Conservation (phyloP, 176 grass and related monocot species). For the Elymus sibiricus region DNA sequence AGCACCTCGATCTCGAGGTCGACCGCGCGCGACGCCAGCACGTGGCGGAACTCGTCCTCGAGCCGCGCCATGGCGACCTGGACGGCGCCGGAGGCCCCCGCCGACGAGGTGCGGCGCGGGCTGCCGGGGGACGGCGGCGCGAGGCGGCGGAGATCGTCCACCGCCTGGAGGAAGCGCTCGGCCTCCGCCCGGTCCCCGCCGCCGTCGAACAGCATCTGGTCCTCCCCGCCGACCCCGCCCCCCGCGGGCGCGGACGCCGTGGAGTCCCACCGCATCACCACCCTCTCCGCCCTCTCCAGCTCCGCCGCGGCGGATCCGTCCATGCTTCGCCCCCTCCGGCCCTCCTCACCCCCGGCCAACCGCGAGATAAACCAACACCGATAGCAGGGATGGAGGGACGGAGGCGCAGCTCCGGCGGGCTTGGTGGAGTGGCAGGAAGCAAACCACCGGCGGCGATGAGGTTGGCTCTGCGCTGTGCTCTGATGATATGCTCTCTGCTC, state of each 20-base stretch:
- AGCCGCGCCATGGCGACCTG: constrained; percentile 73
- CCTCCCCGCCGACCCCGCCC: constrained; percentile 26
- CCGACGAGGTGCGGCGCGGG: constrained; percentile 28
- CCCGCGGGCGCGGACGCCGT: constrained; percentile 26
- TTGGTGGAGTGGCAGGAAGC: background rate
- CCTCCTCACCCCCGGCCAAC: background rate
- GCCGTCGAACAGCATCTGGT: constrained; percentile 49
- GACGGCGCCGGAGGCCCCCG: constrained; percentile 20
- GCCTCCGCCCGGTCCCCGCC: constrained; percentile 39
- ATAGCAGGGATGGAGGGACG: background rate
- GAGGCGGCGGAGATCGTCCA: constrained; percentile 60
- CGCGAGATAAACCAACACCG: background rate
- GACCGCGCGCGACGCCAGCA: constrained; percentile 43
- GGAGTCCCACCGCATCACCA: constrained; percentile 68
- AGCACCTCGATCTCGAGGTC: constrained; percentile 60
- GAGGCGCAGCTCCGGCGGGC: background rate
- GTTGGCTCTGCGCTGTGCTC: background rate
- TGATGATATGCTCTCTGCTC: background rate
- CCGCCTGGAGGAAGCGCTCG: constrained; percentile 57
- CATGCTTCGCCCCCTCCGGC: constrained; percentile 29
- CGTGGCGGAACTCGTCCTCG: constrained; percentile 77
- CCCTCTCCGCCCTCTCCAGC: constrained; percentile 58
- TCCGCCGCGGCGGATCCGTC: constrained; percentile 56
- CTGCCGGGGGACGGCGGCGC: constrained; percentile 26
- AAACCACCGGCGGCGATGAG: background rate